These are phyloP conservation scores for Lanmaoa rubissima DNA, from an alignment of 768 basidiomycete species.

Conservation along the genomic window DNA sequence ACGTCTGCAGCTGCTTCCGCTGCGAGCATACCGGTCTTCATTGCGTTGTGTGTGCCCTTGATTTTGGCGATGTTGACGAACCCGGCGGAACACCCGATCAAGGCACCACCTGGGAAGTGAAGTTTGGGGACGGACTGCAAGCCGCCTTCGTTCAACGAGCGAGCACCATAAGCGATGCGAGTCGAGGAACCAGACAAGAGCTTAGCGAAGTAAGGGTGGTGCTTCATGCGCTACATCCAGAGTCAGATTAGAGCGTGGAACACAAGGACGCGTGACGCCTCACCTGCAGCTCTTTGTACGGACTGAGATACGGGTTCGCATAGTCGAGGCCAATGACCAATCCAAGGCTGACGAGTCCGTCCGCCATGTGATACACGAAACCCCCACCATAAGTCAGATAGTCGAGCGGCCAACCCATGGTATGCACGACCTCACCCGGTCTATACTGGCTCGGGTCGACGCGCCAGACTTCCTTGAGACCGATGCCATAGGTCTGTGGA, in stretches of 20 bases:
- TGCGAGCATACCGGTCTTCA: constrained; percentile 98
- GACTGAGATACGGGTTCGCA: constrained; percentile 87
- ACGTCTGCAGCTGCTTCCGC: constrained; percentile 82
- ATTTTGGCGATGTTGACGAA: constrained; percentile 97
- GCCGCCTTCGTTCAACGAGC: constrained; percentile 91
- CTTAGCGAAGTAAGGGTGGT: constrained; percentile 87
- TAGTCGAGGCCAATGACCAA: constrained; percentile 95
- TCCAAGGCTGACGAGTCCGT: constrained; percentile 85
- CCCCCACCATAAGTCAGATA: constrained; percentile 79
- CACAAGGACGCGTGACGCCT: constrained; percentile 18
- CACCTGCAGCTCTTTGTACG: constrained; percentile 92
- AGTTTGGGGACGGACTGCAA: constrained; percentile 85
- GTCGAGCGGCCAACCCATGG: constrained; percentile 91
- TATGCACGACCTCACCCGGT: constrained; percentile 83
- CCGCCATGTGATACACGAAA: constrained; percentile 95
- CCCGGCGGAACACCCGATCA: constrained; percentile 94
- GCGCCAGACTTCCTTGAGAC: constrained; percentile 97
- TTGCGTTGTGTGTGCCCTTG: constrained; percentile 97
- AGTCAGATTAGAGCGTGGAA: constrained; percentile 3
- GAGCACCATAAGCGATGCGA: constrained; percentile 88
- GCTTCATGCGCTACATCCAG: constrained; percentile 75
- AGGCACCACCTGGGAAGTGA: constrained; percentile 90
- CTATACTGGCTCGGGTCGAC: constrained; percentile 62
- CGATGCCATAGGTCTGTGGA: constrained; percentile 94
- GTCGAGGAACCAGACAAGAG: constrained; percentile 70